Conservation (phyloP, 2,329 filamentous ascomycete genomes). For the Nigrospora sphaerica region DNA sequence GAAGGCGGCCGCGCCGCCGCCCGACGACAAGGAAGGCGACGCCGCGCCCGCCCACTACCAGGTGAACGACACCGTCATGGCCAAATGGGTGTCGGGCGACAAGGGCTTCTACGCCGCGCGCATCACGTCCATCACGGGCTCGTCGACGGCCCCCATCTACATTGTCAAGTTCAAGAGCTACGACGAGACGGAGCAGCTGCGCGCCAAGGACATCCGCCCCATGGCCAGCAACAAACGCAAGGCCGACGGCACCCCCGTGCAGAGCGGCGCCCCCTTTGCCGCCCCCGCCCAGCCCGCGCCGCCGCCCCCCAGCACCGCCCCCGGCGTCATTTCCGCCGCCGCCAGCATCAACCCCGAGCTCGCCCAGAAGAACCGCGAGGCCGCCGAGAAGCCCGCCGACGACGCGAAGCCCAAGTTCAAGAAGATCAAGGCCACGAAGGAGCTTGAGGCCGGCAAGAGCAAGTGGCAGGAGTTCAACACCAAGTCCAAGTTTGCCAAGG, state of each 20-base stretch:
- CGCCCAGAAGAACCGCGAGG: slow-evolving; percentile 45
- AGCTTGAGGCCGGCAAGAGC: slow-evolving; percentile 81
- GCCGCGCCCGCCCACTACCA: slow-evolving; percentile 56
- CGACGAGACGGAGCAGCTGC: slow-evolving; percentile 73
- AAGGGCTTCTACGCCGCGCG: slow-evolving; percentile 85
- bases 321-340: slow-evolving; percentile 46
- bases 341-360: slow-evolving; percentile 50
- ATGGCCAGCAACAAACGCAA: slow-evolving; percentile 71
- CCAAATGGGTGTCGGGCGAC: slow-evolving; percentile 86
- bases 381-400: slow-evolving; percentile 52
- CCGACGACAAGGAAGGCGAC: slow-evolving; percentile 46
- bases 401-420: slow-evolving; percentile 77
- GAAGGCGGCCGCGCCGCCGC: slow-evolving; percentile 35
- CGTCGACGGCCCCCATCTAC: slow-evolving; percentile 84
- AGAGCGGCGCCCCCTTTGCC: slow-evolving; percentile 25
- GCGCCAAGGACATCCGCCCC: slow-evolving; percentile 77
- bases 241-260: slow-evolving; percentile 65
- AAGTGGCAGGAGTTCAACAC: slow-evolving; percentile 92
- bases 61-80: slow-evolving; percentile 84
- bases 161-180: slow-evolving; percentile 94
- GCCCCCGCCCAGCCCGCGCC: slow-evolving; percentile 25
- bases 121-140: slow-evolving; percentile 91
- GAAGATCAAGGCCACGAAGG: slow-evolving; percentile 85
- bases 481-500: slow-evolving; percentile 65
- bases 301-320: slow-evolving; percentile 24